Base-by-base conservation (phyloP, 306 rosid species). In the Dicorynia guianensis region DNA sequence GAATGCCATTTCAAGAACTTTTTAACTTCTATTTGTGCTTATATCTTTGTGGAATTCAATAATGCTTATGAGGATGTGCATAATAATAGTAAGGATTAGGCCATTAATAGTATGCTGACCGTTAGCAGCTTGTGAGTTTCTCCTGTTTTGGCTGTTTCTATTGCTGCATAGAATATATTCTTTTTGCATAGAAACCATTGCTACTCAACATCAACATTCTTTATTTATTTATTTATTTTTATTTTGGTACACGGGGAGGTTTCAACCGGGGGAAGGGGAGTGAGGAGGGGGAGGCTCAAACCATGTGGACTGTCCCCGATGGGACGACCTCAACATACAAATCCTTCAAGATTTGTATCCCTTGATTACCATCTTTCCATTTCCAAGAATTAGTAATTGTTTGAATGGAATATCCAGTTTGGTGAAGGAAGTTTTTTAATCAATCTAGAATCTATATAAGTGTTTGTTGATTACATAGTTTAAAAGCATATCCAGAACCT, bases 1-100 rank as follows among this genome's bases (percentile, higher is more conserved):
- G 49, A 59, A 13, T 55, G 52, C 35, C 63, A 4, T 57, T 61
- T 14, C 12, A 53, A 47, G 46, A 38, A 54, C 52, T 71, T 7
- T 65, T 11, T 60, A 43, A 63, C 36, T 60, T 7, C 34, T 11
- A 48, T 36, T 58, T 57, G 61, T 47, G 54, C 63, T 49, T 50
- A 36, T 7, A 10, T 60, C 70, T 77, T 33, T 50, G 14, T 57
- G 57, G 58, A 15, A 39, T 71, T 78, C 53, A 52, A 25, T 33
- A 57, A 34, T 63, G 39, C 15, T 40, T 25, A 11, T 30, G 20
- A 49, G 30, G 38, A 30, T n/a, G 63, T 60, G 62, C 63, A 5
- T 68, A 20, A 30, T 48, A 18, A 8, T 50, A 19, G 62, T 49
- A 49, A 12, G 17, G 55, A 2, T 49, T 49, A 49, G 7, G 9